These are phyloP conservation scores for Senna siamea DNA, from an alignment of 306 rosid species.

Conservation along the genomic window DNA sequence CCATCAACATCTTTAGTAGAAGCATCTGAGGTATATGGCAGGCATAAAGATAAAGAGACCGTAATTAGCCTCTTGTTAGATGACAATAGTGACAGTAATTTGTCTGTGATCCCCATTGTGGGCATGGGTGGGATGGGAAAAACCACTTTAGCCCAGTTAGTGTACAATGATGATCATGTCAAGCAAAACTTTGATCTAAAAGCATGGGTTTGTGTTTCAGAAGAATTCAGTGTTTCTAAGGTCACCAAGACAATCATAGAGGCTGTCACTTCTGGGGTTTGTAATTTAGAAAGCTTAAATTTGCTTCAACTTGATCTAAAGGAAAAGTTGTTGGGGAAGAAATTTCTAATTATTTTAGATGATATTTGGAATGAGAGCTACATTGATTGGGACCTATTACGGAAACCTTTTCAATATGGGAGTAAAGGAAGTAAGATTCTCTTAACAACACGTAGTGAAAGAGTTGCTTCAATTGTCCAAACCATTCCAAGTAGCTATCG, in stretches of 20 bases:
- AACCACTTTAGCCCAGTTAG: constrained; percentile 41
- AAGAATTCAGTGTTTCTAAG: constrained; percentile 24
- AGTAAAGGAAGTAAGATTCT: constrained; percentile 42
- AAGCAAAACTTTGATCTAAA: constrained; percentile 20
- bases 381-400: constrained; percentile 11
- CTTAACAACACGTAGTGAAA: constrained; percentile 40
- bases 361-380: constrained; percentile 42
- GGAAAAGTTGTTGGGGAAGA: neutral
- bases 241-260: constrained; percentile 35
- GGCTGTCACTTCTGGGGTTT: neutral
- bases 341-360: constrained; percentile 36
- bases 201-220: constrained; percentile 45
- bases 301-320: constrained; percentile 12
- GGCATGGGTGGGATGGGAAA: constrained; percentile 50
- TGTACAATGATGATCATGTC: constrained; percentile 34
- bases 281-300: neutral
- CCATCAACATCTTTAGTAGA: neutral
- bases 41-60: constrained; percentile 21
- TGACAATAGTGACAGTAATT: neutral
- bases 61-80: constrained; percentile 3
- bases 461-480: constrained; percentile 7
- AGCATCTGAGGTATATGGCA: constrained; percentile 35
- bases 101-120: constrained; percentile 35
- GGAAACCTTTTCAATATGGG: constrained; percentile 28
- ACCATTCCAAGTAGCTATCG: constrained; percentile 1